Percentiles rank a stretch among this genome's conserved stretches.
These are phyloP conservation scores for Astrephomene gubernaculifera DNA, from an alignment of 139 green algal genomes.

Conservation along the genomic window DNA sequence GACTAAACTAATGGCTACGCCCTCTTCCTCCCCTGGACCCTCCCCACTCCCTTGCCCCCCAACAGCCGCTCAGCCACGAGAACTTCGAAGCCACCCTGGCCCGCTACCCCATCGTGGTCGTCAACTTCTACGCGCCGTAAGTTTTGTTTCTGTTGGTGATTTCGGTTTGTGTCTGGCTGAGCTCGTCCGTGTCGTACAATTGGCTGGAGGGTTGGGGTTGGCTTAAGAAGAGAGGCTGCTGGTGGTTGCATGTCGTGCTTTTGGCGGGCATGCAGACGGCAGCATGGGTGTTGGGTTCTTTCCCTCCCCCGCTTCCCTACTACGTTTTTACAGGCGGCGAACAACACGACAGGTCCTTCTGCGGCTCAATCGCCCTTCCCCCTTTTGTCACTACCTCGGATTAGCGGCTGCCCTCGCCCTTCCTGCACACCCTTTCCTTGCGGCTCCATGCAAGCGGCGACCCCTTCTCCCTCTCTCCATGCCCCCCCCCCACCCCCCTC, in stretches of 20 bases:
- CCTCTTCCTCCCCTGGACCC: neutral
- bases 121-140: conserved; percentile 96
- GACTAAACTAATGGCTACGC: too few relatives aligned
- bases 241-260: neutral
- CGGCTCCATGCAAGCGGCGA: neutral
- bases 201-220: too few relatives aligned
- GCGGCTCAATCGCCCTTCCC: too few relatives aligned
- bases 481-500: neutral
- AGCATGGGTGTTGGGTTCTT: neutral
- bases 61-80: conserved; percentile 51
- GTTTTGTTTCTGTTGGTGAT: neutral
- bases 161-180: neutral
- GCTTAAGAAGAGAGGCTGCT: neutral
- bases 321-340: too few relatives aligned
- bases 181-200: too few relatives aligned
- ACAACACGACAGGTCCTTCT: too few relatives aligned
- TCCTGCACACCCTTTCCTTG: neutral
- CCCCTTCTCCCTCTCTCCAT: neutral
- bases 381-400: neutral
- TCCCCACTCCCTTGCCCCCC: neutral
- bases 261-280: neutral
- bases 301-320: too few relatives aligned
- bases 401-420: neutral
- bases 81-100: conserved; percentile 63
- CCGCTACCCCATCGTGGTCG: conserved; percentile 81